Base-by-base conservation (phyloP, 176 grass and related monocot species). In the Ananas comosus region DNA sequence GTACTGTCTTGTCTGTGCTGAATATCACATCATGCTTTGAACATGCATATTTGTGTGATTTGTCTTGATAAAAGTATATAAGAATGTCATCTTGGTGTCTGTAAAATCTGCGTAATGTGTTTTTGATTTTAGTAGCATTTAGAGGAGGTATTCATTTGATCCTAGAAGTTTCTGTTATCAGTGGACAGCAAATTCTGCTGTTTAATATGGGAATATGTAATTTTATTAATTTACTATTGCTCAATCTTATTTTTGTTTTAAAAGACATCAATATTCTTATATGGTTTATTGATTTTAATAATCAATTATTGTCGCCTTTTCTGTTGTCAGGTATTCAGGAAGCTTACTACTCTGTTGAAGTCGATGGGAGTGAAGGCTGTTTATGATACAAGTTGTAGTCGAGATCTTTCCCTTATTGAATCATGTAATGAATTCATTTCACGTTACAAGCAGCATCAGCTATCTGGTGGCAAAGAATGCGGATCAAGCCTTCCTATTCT, bases 401-500 rank as follows among this genome's bases (percentile, higher is more conserved):
- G 86, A 70, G 94, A 97, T 92, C 16, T 97, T 28, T 83, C 94
- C 50, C 83, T 97, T 57, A 72, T 90, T 77, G 94, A 97, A 81
- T 81, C 74, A 51, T 97, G 94, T 82, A 85, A 90, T 88, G 94
- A 97, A 79, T 97, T 97, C 81, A 56, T 97, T 81, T 81, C 86
- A 48, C 82, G 94, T 13, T 88, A 88, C 63, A 47, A 81, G 29
- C 78, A 81, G 63, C 79, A 69, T 51, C 76, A 87, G 27, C 82
- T 66, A 4, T 82, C 77, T 68, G 70, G 71, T 9, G 29, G 70
- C 48, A 82, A 79, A 70, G 86, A 97, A 69, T 48, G 16, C 77
- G 87, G 79, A 81, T 66, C 75, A n/a, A 81, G 42, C 68, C 74
- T 93, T 64, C 93, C 93, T 29, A 28, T 96, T 58, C 79, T 96